Conservation (phyloP, 768 basidiomycete species). For the Russula emetica region DNA sequence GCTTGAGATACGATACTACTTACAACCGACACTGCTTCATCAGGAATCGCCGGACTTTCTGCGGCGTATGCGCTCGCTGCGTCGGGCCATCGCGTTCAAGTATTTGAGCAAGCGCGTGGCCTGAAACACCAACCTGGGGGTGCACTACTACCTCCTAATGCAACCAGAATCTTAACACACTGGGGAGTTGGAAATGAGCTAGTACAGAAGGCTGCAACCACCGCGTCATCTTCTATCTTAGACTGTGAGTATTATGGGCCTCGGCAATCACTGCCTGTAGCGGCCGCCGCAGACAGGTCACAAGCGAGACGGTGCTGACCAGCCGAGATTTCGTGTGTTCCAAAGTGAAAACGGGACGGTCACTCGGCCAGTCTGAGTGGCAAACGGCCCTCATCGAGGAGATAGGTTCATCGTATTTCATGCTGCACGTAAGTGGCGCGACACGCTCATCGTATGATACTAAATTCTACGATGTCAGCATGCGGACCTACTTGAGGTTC, state of each 20-base stretch:
- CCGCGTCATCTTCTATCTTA: slow-evolving; percentile 13
- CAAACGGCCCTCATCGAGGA: slow-evolving; percentile 22
- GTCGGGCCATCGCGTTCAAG: slow-evolving; percentile 26
- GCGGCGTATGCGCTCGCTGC: slow-evolving; percentile 25
- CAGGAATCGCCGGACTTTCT: slow-evolving; percentile 27
- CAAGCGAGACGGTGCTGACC: background rate
- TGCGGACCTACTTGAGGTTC: slow-evolving; percentile 23
- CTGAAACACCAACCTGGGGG: slow-evolving; percentile 15
- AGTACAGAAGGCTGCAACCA: slow-evolving; percentile 4
- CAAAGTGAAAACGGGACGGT: slow-evolving; percentile 25
- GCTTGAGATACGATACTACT: background rate
- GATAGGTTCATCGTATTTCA: slow-evolving; percentile 23
- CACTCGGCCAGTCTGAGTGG: slow-evolving; percentile 22
- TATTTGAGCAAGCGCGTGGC: slow-evolving; percentile 17
- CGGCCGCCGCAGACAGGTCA: too few relatives aligned
- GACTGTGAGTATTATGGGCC: slow-evolving; percentile 21
- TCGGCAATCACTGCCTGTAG: background rate
- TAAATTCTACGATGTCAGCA: slow-evolving; percentile 21
- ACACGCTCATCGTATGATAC: slow-evolving; percentile 3
- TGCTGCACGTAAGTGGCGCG: slow-evolving; percentile 24
- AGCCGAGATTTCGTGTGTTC: background rate
- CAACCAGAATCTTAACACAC: slow-evolving; percentile 23
- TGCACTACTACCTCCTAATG: slow-evolving; percentile 23
- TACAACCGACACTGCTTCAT: background rate
- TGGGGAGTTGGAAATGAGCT: slow-evolving; percentile 28